Conservation (phyloP, 2,329 filamentous ascomycete species). For the Aspergillus clavatus region DNA sequence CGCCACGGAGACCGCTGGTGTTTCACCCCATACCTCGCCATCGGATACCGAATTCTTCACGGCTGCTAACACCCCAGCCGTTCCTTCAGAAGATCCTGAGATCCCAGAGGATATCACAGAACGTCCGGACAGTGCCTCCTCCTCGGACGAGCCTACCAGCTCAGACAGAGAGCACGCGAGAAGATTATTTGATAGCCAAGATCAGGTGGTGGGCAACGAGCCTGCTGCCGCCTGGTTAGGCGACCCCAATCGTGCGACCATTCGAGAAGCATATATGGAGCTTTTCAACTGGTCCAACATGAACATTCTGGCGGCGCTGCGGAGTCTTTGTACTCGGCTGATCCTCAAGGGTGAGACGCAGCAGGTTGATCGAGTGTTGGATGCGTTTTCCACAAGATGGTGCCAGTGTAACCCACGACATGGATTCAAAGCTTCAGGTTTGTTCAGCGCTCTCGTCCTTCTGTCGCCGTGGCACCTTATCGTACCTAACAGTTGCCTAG, state of each 20-base stretch:
- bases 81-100: conserved; percentile 27
- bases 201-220: conserved; percentile 72
- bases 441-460: conserved; percentile 28
- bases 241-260: conserved; percentile 48
- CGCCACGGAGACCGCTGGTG: conserved; percentile 18
- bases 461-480: background rate
- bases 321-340: conserved; percentile 74
- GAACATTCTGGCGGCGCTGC: conserved; percentile 73
- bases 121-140: conserved; percentile 12
- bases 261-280: conserved; percentile 80
- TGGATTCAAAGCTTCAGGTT: conserved; percentile 84
- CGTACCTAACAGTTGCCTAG: conserved; percentile 46
- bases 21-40: conserved; percentile 30
- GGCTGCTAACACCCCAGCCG: conserved; percentile 40
- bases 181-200: conserved; percentile 73
- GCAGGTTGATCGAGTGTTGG: conserved; percentile 90
- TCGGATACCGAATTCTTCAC: conserved; percentile 44
- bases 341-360: conserved; percentile 89
- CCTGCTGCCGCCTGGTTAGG: conserved; percentile 86
- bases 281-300: conserved; percentile 79
- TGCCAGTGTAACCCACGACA: conserved; percentile 88
- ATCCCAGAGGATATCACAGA: conserved; percentile 15
- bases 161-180: conserved; percentile 73
- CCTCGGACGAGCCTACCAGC: conserved; percentile 42
- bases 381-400: conserved; percentile 85